These are phyloP conservation scores for Malassezia dermatis DNA, from an alignment of 1,284 basidiomycete species.

Conservation along the genomic window DNA sequence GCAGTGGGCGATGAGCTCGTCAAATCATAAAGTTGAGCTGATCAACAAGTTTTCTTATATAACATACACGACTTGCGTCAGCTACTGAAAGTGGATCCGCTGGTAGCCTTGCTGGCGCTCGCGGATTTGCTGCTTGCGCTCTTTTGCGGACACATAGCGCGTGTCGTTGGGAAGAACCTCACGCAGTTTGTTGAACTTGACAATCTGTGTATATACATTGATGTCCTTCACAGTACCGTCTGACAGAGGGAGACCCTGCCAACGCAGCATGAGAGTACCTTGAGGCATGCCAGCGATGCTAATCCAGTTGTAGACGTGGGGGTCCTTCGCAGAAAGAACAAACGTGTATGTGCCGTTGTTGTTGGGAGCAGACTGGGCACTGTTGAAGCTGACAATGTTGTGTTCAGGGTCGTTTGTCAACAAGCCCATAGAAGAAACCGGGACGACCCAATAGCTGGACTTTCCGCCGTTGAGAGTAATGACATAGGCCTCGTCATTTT, in stretches of 20 bases:
- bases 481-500: constrained; percentile 13
- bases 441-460: constrained; percentile 13
- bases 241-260: constrained; percentile 11
- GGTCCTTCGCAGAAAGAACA: constrained; percentile 12
- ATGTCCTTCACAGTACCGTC: constrained; percentile 6
- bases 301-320: constrained; percentile 13
- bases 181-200: not conserved
- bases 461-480: constrained; percentile 11
- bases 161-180: constrained; percentile 3
- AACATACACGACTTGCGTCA: not conserved
- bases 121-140: constrained; percentile 6
- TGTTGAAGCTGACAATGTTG: constrained; percentile 15
- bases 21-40: not conserved
- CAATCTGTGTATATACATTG: not conserved
- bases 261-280: constrained; percentile 17
- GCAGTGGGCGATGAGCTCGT: not conserved
- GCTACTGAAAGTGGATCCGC: constrained; percentile 11
- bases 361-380: constrained; percentile 11
- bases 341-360: constrained; percentile 15
- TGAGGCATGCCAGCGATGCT: constrained; percentile 1
- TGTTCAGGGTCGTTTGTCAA: constrained; percentile 4
- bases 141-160: not conserved
- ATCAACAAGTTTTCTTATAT: no score
- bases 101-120: constrained; percentile 5
- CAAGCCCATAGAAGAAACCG: constrained; percentile 8